Percentiles rank a stretch among this genome's conserved stretches.
Conservation (phyloP, 1,139 yeast genomes). For the Taphrina confusa region DNA sequence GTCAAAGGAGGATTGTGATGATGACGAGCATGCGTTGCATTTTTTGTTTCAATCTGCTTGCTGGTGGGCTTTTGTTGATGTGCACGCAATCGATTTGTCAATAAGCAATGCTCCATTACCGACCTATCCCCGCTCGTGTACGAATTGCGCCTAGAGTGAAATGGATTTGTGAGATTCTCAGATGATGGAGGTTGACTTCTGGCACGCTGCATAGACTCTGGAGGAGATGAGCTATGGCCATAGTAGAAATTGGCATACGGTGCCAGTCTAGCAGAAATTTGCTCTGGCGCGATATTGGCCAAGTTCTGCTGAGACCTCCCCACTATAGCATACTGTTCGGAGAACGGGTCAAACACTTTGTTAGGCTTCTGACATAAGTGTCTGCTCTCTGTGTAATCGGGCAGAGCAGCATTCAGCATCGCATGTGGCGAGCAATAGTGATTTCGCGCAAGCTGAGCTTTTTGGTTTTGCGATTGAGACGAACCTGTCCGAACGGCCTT, state of each 20-base stretch:
- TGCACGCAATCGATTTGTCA: background rate
- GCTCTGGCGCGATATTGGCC: too few relatives aligned
- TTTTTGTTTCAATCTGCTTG: background rate
- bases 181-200: background rate
- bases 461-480: background rate
- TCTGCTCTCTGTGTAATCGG: too few relatives aligned
- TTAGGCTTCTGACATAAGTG: too few relatives aligned
- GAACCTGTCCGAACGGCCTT: background rate
- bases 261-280: background rate
- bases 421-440: too few relatives aligned
- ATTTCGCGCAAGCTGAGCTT: background rate
- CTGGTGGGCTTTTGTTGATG: background rate
- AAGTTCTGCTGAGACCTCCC: background rate
- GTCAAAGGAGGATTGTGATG: background rate
- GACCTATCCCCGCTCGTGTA: background rate
- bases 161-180: background rate
- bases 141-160: background rate
- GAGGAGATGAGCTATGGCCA: background rate
- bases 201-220: constrained; percentile 7
- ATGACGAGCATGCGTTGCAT: background rate
- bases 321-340: too few relatives aligned
- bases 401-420: too few relatives aligned
- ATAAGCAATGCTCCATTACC: background rate
- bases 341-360: too few relatives aligned
- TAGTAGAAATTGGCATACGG: background rate